Conservation (phyloP, 2,329 filamentous ascomycete genomes). For the Aspergillus amoenus region DNA sequence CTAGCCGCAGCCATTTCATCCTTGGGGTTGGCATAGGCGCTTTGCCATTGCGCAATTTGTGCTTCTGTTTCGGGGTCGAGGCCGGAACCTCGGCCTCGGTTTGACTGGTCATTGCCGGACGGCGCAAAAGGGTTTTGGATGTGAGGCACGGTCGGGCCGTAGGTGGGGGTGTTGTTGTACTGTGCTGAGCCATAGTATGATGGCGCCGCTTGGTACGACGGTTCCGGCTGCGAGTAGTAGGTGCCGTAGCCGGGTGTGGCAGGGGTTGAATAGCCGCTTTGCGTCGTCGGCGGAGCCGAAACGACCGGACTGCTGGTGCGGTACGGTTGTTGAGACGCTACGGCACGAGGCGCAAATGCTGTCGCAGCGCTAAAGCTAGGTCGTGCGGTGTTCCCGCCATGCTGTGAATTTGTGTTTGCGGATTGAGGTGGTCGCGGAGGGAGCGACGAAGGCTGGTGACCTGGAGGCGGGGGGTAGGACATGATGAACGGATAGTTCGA, state of each 20-base stretch:
- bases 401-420: constrained; percentile 37
- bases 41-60: constrained; percentile 93
- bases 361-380: constrained; percentile 48
- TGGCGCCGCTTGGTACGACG: constrained; percentile 31
- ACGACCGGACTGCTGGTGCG: constrained; percentile 39
- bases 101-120: constrained; percentile 48
- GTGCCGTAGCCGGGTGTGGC: constrained; percentile 41
- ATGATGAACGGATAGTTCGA: constrained; percentile 58
- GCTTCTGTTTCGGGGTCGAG: constrained; percentile 80
- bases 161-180: constrained; percentile 45
- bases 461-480: constrained; percentile 86
- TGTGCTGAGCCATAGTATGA: constrained; percentile 48
- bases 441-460: constrained; percentile 62
- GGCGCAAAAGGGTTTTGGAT: constrained; percentile 80
- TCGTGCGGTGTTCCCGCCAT: constrained; percentile 30
- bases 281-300: constrained; percentile 35
- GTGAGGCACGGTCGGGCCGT: constrained; percentile 60
- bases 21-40: constrained; percentile 69
- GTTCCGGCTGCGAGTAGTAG: constrained; percentile 43
- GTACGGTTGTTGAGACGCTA: constrained; percentile 48
- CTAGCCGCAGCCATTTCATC: constrained; percentile 48
- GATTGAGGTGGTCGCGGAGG: constrained; percentile 74
- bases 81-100: constrained; percentile 31
- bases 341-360: constrained; percentile 60
- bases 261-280: constrained; percentile 37